phyloP scores from a whole-genome alignment of 78 protist genomes.

The Neovahlkampfia damariscottae region DNA sequence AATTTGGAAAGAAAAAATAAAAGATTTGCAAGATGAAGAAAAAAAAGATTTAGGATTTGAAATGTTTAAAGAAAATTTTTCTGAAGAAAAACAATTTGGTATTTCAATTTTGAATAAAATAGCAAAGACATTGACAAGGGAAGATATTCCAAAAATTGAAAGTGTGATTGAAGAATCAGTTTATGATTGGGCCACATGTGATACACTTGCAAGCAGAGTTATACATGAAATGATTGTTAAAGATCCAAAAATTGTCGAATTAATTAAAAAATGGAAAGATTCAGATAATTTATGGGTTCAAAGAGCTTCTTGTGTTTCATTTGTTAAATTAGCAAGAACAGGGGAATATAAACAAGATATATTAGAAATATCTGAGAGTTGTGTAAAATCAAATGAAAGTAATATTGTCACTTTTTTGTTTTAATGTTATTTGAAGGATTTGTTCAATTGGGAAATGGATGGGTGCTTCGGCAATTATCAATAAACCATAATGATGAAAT shows the following conservation, averaged over 20 bases:
- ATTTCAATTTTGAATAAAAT: not conserved
- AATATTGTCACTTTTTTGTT: too few relatives aligned
- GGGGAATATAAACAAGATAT: constrained; percentile 2
- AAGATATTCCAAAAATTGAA: not conserved
- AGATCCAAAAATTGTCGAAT: not conserved
- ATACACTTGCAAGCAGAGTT: not conserved
- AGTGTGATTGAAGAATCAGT: not conserved
- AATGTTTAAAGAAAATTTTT: not conserved
- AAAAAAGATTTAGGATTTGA: not conserved
- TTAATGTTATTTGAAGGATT: not conserved
- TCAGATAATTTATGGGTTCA: not conserved
- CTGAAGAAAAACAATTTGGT: constrained; percentile 6
- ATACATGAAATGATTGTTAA: not conserved
- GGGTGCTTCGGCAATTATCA: not conserved
- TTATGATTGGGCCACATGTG: constrained; percentile 12
- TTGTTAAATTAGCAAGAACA: not conserved
- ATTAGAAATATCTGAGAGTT: not conserved
- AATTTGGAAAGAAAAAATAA: not conserved
- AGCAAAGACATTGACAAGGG: not conserved
- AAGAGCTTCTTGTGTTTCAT: constrained; percentile 11
- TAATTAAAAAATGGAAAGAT: constrained; percentile 1
- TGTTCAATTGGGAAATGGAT: not conserved
- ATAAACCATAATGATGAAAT: not conserved
- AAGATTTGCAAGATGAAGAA: not conserved
- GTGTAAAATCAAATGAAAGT: not conserved